These are phyloP conservation scores for Penstemon newberryi DNA, from an alignment of 257 asterid species.

Conservation along the genomic window DNA sequence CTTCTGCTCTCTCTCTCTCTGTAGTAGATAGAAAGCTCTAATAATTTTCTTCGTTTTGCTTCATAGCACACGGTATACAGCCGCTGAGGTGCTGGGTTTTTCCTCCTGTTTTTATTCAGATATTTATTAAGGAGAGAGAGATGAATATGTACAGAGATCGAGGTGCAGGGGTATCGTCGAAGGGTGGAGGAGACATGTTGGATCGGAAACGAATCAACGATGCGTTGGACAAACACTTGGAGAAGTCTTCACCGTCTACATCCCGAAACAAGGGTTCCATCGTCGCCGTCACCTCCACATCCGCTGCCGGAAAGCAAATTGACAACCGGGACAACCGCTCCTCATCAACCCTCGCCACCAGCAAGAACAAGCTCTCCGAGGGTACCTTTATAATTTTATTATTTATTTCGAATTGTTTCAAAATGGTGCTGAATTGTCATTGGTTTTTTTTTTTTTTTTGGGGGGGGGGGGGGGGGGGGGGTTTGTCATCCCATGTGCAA, in stretches of 20 bases:
- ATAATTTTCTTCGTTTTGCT: slow-evolving; percentile 34
- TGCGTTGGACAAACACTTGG: slow-evolving; percentile 86
- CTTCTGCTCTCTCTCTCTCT: slow-evolving; percentile 17
- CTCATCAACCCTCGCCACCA: slow-evolving; percentile 43
- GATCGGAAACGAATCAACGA: slow-evolving; percentile 99
- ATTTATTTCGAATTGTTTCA: not conserved
- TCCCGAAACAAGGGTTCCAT: slow-evolving; percentile 70
- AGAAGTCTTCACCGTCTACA: slow-evolving; percentile 86
- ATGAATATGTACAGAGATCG: slow-evolving; percentile 77
- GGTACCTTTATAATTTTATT: slow-evolving; percentile 37
- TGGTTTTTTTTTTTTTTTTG: too few relatives aligned
- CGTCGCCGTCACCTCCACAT: slow-evolving; percentile 56
- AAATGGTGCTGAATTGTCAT: not conserved
- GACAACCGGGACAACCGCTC: slow-evolving; percentile 60
- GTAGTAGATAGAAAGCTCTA: slow-evolving; percentile 37
- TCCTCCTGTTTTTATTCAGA: not conserved
- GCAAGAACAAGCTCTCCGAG: slow-evolving; percentile 73
- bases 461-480: too few relatives aligned
- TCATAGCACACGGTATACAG: slow-evolving; percentile 23
- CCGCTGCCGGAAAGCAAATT: slow-evolving; percentile 54
- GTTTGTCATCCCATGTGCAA: too few relatives aligned
- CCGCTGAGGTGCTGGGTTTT: slow-evolving; percentile 13
- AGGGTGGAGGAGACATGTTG: slow-evolving; percentile 73
- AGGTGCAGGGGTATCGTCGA: slow-evolving; percentile 67
- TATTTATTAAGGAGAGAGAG: not conserved